Conservation (phyloP, 805 yeast genomes). For the Starmerella floricola region DNA sequence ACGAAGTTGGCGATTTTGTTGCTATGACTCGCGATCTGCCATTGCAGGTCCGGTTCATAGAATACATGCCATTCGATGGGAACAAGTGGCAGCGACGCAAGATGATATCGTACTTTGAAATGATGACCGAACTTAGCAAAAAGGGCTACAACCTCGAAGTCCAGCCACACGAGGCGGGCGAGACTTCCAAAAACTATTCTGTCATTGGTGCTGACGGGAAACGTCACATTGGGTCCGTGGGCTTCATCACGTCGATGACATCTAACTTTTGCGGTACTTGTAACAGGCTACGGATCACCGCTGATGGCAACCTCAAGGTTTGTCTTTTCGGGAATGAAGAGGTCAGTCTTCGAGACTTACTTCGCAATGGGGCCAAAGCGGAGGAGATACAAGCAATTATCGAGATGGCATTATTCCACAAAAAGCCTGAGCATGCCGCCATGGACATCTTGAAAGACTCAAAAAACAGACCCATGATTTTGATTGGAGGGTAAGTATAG, state of each 20-base stretch:
- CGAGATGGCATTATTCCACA: conserved; percentile 36
- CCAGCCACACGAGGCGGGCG: conserved; percentile 30
- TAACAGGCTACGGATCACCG: conserved; percentile 40
- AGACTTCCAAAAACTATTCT: conserved; percentile 38
- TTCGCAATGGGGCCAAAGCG: conserved; percentile 32
- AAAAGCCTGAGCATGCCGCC: conserved; percentile 43
- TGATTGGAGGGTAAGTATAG: conserved; percentile 43
- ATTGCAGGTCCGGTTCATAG: conserved; percentile 42
- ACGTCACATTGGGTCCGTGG: conserved; percentile 34
- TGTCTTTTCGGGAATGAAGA: conserved; percentile 45
- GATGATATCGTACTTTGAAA: conserved; percentile 37
- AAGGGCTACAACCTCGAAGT: conserved; percentile 11
- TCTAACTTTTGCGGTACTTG: conserved; percentile 41
- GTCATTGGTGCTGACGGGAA: conserved; percentile 28
- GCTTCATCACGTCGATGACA: conserved; percentile 48
- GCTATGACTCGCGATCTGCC: conserved; percentile 32
- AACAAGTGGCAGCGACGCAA: conserved; percentile 40
- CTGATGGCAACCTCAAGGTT: conserved; percentile 45
- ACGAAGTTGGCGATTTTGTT: conserved; percentile 40
- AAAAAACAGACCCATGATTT: conserved; percentile 45
- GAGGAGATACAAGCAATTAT: conserved; percentile 32
- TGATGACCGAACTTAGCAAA: conserved; percentile 28
- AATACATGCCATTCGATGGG: conserved; percentile 49
- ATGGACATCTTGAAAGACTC: conserved; percentile 35
- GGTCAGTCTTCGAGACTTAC: conserved; percentile 36